Conservation (phyloP, 2,329 filamentous ascomycete genomes). For the Pseudogymnoascus sp. region DNA sequence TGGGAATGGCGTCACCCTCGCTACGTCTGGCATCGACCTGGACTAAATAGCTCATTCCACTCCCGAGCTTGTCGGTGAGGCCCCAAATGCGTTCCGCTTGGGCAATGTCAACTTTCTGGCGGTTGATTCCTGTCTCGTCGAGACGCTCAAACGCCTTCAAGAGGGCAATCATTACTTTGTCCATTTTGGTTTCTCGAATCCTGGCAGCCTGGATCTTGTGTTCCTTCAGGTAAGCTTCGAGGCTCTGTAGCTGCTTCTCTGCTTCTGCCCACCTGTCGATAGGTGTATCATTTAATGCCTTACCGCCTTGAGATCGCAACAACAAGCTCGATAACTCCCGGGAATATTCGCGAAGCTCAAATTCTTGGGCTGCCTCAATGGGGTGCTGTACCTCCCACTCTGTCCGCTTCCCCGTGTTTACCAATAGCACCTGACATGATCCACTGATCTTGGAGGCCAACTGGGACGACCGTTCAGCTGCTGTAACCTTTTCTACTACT, state of each 20-base stretch:
- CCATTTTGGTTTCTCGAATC: slow-evolving; percentile 3
- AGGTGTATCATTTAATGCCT: background rate
- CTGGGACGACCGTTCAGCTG: background rate
- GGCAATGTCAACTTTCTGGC: background rate
- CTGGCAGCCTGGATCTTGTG: slow-evolving; percentile 9
- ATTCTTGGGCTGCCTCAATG: background rate
- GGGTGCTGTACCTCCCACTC: slow-evolving; percentile 1
- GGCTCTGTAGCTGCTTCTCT: slow-evolving; percentile 9
- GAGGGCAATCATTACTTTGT: slow-evolving; percentile 1
- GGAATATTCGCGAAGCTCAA: background rate
- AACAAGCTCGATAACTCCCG: background rate
- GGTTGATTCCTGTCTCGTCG: slow-evolving; percentile 7
- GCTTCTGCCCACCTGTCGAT: background rate
- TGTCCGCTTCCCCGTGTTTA: background rate
- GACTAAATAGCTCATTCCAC: slow-evolving; percentile 9
- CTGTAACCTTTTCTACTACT: background rate
- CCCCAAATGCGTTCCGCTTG: slow-evolving; percentile 8
- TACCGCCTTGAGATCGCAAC: background rate
- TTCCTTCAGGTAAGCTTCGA: slow-evolving; percentile 10
- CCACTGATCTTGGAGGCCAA: background rate
- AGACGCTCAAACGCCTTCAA: slow-evolving; percentile 3
- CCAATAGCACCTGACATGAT: background rate
- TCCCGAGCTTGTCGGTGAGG: slow-evolving; percentile 5
- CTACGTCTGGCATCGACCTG: background rate
- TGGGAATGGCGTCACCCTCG: slow-evolving; percentile 10